Base-by-base conservation (phyloP, 371 early-diverging fungal genomes). In the Mucor mucedo region DNA sequence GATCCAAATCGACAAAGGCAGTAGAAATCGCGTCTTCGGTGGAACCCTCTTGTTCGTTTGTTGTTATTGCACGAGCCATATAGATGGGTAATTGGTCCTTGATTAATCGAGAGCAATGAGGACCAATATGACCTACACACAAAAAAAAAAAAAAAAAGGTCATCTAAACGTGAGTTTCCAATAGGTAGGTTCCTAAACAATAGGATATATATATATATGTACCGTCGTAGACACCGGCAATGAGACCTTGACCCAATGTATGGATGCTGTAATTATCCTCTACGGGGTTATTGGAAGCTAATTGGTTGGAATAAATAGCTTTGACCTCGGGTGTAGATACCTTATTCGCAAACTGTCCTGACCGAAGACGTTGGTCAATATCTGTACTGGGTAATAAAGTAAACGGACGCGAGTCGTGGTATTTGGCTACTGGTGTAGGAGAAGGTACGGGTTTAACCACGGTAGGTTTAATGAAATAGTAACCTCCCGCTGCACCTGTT, bases 1-100 rank as follows among this genome's bases (percentile, higher is more conserved):
- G 60, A 60, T 89, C 90, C 57, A 89, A 61, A 0, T 72, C 73
- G 42, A 73, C 77, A 62, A 88, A 88, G 0, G 85, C 86, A 4
- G 57, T 77, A 10, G 80, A 75, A 33, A 87, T 84, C 1, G 80
- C 79, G 38, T 79, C 54, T 41, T 72, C 70, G 0, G 38, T 52
- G 1, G 63, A 40, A 45, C 52, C 60, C 21, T 52, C 27, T n/a
- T n/a, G n/a, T n/a, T n/a, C n/a, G n/a, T n/a, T n/a, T n/a, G n/a
- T n/a, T n/a, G 57, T 32, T 35, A 81, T 35, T 30, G 78, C 69
- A 30, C 78, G 68, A 5, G 73, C 81, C 45, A 81, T 75, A 45
- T 81, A 81, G 60, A 76, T 76, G 13, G 82, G 82, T 1, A 79
- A 60, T 39, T 82, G 74, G 4, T 54, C 66, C 40, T 66, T 67